phyloP scores from a whole-genome alignment of 192 early-diverging fungal genomes.

The Gonapodya prolifera region DNA sequence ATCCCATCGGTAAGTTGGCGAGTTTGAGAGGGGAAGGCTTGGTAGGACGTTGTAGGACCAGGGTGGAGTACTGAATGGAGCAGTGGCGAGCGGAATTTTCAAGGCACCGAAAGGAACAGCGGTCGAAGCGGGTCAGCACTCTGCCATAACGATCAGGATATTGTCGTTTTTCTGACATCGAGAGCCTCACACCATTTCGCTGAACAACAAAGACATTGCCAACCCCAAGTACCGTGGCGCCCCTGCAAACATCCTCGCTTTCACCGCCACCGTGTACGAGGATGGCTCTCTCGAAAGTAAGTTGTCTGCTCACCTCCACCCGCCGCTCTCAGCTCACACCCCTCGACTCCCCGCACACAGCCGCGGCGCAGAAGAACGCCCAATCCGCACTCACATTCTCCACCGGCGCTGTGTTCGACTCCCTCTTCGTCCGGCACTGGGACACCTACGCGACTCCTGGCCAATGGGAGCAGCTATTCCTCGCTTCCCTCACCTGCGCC shows the following conservation, averaged over 20 bases:
- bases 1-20: neutral
- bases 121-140: neutral
- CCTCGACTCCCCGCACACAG: slow-evolving; percentile 46
- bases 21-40: no score
- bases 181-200: neutral
- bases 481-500: slow-evolving; percentile 19
- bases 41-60: no score
- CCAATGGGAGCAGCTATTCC: slow-evolving; percentile 46
- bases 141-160: neutral
- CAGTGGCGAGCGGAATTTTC: no score
- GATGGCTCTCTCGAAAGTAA: slow-evolving; percentile 40
- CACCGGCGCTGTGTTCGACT: slow-evolving; percentile 13
- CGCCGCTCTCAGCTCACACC: slow-evolving; percentile 23
- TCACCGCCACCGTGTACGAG: slow-evolving; percentile 55
- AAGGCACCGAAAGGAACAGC: neutral
- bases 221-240: neutral
- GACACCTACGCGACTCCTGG: slow-evolving; percentile 49
- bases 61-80: no score
- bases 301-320: slow-evolving; percentile 36
- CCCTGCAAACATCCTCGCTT: slow-evolving; percentile 10
- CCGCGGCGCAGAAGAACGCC: neutral
- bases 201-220: neutral
- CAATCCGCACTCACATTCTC: neutral
- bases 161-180: neutral
- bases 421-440: slow-evolving; percentile 76